These are phyloP conservation scores for Penicillium fimorum DNA, from an alignment of 495 filamentous ascomycete species.

Conservation along the genomic window DNA sequence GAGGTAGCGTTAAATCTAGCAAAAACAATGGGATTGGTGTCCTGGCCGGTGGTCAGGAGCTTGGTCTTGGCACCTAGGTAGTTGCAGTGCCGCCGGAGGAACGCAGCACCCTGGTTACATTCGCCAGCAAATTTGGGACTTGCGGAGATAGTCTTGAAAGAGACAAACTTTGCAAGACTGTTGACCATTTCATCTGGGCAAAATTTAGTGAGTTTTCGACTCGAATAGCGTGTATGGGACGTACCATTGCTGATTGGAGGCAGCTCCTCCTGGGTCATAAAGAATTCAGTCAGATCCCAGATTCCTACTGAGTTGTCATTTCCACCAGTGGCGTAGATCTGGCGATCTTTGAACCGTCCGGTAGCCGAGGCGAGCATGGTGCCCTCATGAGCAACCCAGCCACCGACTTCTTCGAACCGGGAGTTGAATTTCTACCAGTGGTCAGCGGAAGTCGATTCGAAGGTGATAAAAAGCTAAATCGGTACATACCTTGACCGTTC, in stretches of 20 bases:
- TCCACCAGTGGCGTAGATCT: conserved; percentile 88
- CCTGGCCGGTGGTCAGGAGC: conserved; percentile 70
- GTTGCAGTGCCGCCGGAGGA: conserved; percentile 83
- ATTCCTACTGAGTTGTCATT: conserved; percentile 87
- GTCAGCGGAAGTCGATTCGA: conserved; percentile 9
- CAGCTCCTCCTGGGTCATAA: conserved; percentile 38
- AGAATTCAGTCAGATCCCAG: conserved; percentile 73
- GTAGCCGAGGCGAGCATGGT: conserved; percentile 85
- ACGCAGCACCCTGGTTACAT: conserved; percentile 89
- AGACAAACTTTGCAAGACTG: conserved; percentile 78
- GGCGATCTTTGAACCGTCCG: conserved; percentile 61
- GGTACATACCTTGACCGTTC: conserved; percentile 67
- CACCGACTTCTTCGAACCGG: conserved; percentile 77
- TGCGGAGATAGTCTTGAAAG: conserved; percentile 86
- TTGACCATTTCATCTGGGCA: conserved; percentile 73
- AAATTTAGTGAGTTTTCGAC: conserved; percentile 3
- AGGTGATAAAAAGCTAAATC: conserved; percentile 1
- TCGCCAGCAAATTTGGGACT: conserved; percentile 79
- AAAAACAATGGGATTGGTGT: conserved; percentile 84
- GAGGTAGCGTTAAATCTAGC: conserved; percentile 74
- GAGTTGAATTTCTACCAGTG: conserved; percentile 71
- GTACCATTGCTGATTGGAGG: conserved; percentile 60
- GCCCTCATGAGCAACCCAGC: conserved; percentile 83
- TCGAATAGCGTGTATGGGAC: neutral
- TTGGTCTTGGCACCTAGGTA: conserved; percentile 85